Evolutionary conservation across 2,329 filamentous ascomycete species (phyloP), one percentile per base, ranked within the genome.

Genomic region (Coniella lustricola): DNA sequence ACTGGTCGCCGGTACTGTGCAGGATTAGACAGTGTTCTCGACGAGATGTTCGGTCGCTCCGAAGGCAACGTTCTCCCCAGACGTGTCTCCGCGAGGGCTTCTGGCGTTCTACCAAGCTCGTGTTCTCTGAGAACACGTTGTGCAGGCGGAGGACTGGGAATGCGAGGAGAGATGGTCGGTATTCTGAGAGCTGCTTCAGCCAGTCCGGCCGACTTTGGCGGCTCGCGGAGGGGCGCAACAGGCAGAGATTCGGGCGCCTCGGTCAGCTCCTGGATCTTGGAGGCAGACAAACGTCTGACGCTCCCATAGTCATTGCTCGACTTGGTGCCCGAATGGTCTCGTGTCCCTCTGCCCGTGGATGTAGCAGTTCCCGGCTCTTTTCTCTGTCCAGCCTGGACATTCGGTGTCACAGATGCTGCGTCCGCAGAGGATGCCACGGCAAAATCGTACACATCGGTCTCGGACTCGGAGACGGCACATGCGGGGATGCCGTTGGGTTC

Each of bases 181-280:
- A 54, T 54, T 22, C 61, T 62, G 3, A 60, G 57, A 41, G 56
- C 58, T 2, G 61, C 57, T 31, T 72, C 72, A 25, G 56, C 57
- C 12, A 62, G 52, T 20, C 59, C 63, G 52, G 62, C 72, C 54
- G 62, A 71, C 54, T 59, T 60, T 53, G 62, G 64, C 54, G 58
- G 67, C 53, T 62, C 65, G 54, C 62, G 60, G 3, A 73, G 62
- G 13, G 72, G 62, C 1, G 75, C 74, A 1, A 82, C 62, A 12
- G 80, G 79, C 2, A 84, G 64, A 1, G 79, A 82, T 22, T 79
- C 76, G 5, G 77, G 77, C 1, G 75, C 71, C 22, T 71, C 73
- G 13, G 76, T 73, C 50, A 84, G 63, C 51, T 78, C 74, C 46
- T 79, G 73, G 59, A 83, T 80, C 57, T 81, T 76, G 33, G 70